Evolutionary conservation across 305 asterid species (phyloP), one percentile per base, ranked within the genome.

Genomic region (Petunia hybrid): DNA sequence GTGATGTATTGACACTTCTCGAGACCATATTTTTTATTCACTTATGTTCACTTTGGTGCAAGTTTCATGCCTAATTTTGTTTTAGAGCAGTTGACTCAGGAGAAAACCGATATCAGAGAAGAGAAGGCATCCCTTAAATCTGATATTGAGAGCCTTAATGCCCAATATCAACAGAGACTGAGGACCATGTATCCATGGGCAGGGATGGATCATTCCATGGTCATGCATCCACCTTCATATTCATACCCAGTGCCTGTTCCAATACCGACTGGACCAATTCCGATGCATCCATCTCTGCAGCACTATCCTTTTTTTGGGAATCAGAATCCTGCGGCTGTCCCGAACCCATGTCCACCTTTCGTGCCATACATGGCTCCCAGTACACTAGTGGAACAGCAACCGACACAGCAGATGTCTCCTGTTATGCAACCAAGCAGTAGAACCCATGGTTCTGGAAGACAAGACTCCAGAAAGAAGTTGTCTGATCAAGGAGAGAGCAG

Each of bases 31-130:
- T 0, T 3, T 51, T 51, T 51, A 10, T 51, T 10, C 57, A 51
- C 57, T 51, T 51, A 51, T 51, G 57, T 51, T 51, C 57, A 13
- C 3, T 51, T 10, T 51, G 57, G 57, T 51, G 57, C 12, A 51
- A 51, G 9, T 51, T 51, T 51, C 57, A 51, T 51, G 57, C 57
- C 57, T 51, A 51, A 51, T 14, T 8, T 51, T 13, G 5, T 10
- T 51, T 14, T 51, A 14, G 57, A 75, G 85, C 96, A 96, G 99
- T 85, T 96, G 90, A 92, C 97, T 77, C 99, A 88, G 91, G 99
- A 96, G 88, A 96, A 96, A 88, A 94, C 89, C 88, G 98, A 96
- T 86, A 91, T 96, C 64, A 91, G 98, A 87, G 98, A 96, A 88
- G 98, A 96, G 86, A 96, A 96, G 90, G 89, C 97, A 5, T 89